Percentiles rank a stretch among this genome's conserved stretches.
Conservation (phyloP, 768 basidiomycete genomes). For the Tricholoma sp. region DNA sequence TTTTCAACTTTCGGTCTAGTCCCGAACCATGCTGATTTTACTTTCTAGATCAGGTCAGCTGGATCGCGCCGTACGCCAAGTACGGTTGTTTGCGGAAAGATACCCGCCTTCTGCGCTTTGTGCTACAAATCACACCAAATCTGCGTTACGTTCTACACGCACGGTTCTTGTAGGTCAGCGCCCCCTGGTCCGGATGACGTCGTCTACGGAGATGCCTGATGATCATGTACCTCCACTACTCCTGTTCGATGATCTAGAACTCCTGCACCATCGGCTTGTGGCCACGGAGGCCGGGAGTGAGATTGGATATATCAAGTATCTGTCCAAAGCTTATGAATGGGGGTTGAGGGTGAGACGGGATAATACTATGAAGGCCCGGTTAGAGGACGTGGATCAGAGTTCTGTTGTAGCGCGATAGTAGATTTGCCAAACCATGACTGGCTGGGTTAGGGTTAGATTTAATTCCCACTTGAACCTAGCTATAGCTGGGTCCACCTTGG, state of each 20-base stretch:
- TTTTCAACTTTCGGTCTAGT: background rate
- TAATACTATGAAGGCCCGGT: conserved; percentile 31
- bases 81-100: conserved; percentile 30
- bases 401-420: background rate
- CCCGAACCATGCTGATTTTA: conserved; percentile 1
- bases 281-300: conserved; percentile 35
- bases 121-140: conserved; percentile 30
- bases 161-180: conserved; percentile 48
- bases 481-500: too few relatives aligned
- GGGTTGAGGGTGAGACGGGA: conserved; percentile 60
- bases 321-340: conserved; percentile 69
- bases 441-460: background rate
- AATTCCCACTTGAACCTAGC: background rate
- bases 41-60: conserved; percentile 40
- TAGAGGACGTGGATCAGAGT: background rate
- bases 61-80: conserved; percentile 47
- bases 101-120: conserved; percentile 65
- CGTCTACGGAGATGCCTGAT: conserved; percentile 57
- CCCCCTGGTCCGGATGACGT: conserved; percentile 69
- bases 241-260: conserved; percentile 70
- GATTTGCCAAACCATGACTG: background rate
- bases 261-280: conserved; percentile 72
- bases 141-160: conserved; percentile 51
- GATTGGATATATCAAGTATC: conserved; percentile 67
- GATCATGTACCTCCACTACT: conserved; percentile 78